Evolutionary conservation across 768 basidiomycete genomes (phyloP).

Genomic region (Hygrocybe coccinea): DNA sequence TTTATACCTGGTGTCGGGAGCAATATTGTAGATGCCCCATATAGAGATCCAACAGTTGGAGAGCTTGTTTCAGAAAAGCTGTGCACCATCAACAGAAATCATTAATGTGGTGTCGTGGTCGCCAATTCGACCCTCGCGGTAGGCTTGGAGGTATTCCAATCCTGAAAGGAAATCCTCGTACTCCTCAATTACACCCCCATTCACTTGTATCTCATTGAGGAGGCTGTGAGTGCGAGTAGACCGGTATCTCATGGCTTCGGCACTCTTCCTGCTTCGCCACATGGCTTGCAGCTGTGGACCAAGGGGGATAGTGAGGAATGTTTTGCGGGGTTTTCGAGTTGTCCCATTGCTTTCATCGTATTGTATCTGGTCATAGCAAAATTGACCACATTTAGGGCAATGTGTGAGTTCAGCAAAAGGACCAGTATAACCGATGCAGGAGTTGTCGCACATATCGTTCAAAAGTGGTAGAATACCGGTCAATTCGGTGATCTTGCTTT

Average conservation of each 20-base stretch:
- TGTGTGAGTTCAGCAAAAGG: no score
- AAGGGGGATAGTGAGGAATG: slow-evolving; percentile 37
- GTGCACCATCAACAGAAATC: slow-evolving; percentile 37
- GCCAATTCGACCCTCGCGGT: slow-evolving; percentile 18
- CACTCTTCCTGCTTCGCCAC: slow-evolving; percentile 18
- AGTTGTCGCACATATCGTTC: no score
- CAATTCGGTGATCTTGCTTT: no score
- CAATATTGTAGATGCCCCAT: slow-evolving; percentile 33
- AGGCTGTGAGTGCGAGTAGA: slow-evolving; percentile 18
- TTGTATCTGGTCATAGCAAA: no score
- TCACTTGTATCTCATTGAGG: slow-evolving; percentile 8
- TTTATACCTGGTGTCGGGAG: slow-evolving; percentile 28
- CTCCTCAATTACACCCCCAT: neutral
- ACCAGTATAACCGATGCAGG: no score
- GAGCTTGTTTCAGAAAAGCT: slow-evolving; percentile 35
- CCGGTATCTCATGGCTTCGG: slow-evolving; percentile 27
- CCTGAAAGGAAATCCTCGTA: slow-evolving; percentile 31
- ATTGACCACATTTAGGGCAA: no score
- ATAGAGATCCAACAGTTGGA: slow-evolving; percentile 35
- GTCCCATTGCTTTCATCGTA: neutral
- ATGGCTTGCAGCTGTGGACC: slow-evolving; percentile 40
- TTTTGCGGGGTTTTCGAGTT: slow-evolving; percentile 19
- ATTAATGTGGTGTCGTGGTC: slow-evolving; percentile 30
- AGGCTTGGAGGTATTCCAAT: slow-evolving; percentile 23
- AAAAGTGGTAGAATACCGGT: no score